phyloP scores from a whole-genome alignment of 441 rosid genomes.

The Populus hybrid region DNA sequence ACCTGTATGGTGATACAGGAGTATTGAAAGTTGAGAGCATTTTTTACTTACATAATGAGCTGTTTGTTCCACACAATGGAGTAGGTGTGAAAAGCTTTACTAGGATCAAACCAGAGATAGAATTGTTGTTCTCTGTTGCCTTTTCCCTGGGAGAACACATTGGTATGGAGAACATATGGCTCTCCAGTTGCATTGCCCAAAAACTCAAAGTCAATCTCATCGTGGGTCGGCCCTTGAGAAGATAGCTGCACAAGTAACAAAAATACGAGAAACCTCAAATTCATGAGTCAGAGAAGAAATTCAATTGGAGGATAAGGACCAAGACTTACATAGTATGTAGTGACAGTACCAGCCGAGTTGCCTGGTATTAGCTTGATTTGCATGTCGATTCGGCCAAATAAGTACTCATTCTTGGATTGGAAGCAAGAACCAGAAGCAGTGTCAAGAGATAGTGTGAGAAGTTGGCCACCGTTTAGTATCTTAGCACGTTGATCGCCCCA shows the following conservation, averaged over 20 bases:
- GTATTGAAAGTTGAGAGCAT: neutral
- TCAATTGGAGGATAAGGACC: neutral
- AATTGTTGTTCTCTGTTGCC: conserved; percentile 27
- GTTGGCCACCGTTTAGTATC: conserved; percentile 4
- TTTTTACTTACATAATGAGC: conserved; percentile 26
- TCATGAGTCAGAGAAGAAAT: too few relatives aligned
- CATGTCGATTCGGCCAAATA: conserved; percentile 17
- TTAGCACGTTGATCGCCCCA: conserved; percentile 7
- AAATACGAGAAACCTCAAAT: neutral
- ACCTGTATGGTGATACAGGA: neutral
- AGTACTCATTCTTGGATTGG: conserved; percentile 15
- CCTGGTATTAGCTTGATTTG: conserved; percentile 7
- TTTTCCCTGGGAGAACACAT: neutral
- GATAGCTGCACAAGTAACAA: neutral
- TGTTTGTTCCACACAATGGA: conserved; percentile 53
- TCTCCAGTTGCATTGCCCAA: too few relatives aligned
- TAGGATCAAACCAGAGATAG: conserved; percentile 60
- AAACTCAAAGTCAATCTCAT: conserved; percentile 58
- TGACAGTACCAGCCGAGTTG: neutral
- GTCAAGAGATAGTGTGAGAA: conserved; percentile 18
- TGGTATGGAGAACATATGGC: too few relatives aligned
- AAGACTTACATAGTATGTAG: neutral
- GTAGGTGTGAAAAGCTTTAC: conserved; percentile 51
- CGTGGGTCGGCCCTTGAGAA: conserved; percentile 19
- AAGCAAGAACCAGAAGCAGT: conserved; percentile 23